A percentile compares a stretch with the other conserved stretches of the same genome.
Evolutionary conservation across 352 stramenopile genomes (phyloP).

Genomic region (Pythium vanterpoolii): DNA sequence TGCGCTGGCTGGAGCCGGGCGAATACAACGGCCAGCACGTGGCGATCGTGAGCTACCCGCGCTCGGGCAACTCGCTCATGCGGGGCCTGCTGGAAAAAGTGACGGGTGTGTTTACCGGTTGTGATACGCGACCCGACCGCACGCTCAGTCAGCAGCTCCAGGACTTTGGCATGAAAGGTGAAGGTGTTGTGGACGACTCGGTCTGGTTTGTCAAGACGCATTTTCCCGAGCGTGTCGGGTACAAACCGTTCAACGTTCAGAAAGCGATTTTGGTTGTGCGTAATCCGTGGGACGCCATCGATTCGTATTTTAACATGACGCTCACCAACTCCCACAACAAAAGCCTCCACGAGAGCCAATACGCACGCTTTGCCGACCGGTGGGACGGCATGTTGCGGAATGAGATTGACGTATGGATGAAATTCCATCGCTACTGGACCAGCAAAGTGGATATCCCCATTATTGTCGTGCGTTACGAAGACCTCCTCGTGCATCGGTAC

Average conservation of each 20-base stretch:
- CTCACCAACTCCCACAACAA: constrained; percentile 93
- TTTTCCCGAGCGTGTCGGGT: constrained; percentile 96
- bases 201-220: constrained; percentile 99
- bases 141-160: constrained; percentile 89
- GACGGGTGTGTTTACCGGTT: constrained; percentile 95
- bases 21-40: constrained; percentile 72
- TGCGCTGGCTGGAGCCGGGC: constrained; percentile 67
- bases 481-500: constrained; percentile 76
- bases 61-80: constrained; percentile 97
- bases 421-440: constrained; percentile 91
- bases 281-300: constrained; percentile 98
- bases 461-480: constrained; percentile 92
- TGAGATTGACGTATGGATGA: constrained; percentile 90
- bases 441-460: constrained; percentile 86
- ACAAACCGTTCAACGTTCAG: constrained; percentile 66
- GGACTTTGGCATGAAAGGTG: constrained; percentile 88
- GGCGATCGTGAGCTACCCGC: constrained; percentile 95
- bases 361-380: constrained; percentile 80
- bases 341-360: constrained; percentile 85
- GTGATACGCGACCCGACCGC: constrained; percentile 94
- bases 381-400: constrained; percentile 90
- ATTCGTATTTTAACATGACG: constrained; percentile 99
- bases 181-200: constrained; percentile 92
- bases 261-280: constrained; percentile 89
- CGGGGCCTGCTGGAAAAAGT: constrained; percentile 93